These are phyloP conservation scores for Clarireedia paspali DNA, from an alignment of 2,329 filamentous ascomycete genomes.

Conservation along the genomic window DNA sequence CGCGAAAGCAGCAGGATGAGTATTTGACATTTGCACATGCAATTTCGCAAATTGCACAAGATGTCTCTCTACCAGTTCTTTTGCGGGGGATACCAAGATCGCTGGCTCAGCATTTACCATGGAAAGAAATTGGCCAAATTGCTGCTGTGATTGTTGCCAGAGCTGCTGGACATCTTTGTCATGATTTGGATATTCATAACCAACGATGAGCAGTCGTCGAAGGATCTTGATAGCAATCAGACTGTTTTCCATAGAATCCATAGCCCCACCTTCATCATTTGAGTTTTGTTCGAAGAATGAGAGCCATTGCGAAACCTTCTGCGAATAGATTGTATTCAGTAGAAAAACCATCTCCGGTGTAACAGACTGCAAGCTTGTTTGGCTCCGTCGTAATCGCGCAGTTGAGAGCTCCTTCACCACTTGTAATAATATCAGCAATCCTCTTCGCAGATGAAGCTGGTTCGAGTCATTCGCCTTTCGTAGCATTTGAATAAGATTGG, in stretches of 20 bases:
- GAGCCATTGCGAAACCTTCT: constrained; percentile 64
- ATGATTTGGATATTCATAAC: constrained; percentile 79
- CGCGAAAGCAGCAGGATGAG: constrained; percentile 75
- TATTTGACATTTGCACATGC: constrained; percentile 75
- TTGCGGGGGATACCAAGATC: constrained; percentile 43
- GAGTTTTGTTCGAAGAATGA: constrained; percentile 46
- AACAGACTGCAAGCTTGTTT: constrained; percentile 67
- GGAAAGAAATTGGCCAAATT: constrained; percentile 69
- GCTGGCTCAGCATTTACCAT: constrained; percentile 51
- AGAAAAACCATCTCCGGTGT: constrained; percentile 80
- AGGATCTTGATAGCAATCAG: constrained; percentile 72
- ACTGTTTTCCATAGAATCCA: constrained; percentile 66
- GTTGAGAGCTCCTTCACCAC: constrained; percentile 87
- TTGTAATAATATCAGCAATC: constrained; percentile 70
- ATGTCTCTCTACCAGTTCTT: constrained; percentile 70
- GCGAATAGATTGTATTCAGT: constrained; percentile 69
- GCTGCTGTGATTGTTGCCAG: constrained; percentile 70
- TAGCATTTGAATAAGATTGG: constrained; percentile 55
- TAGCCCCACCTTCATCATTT: constrained; percentile 50
- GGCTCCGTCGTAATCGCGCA: constrained; percentile 65
- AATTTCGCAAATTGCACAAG: constrained; percentile 86
- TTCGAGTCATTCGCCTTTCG: constrained; percentile 50
- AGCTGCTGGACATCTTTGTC: constrained; percentile 68
- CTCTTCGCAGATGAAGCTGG: constrained; percentile 60
- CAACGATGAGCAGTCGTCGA: constrained; percentile 68